phyloP scores from a whole-genome alignment of 208 protist species.

The Trypanosoma melophagium region DNA sequence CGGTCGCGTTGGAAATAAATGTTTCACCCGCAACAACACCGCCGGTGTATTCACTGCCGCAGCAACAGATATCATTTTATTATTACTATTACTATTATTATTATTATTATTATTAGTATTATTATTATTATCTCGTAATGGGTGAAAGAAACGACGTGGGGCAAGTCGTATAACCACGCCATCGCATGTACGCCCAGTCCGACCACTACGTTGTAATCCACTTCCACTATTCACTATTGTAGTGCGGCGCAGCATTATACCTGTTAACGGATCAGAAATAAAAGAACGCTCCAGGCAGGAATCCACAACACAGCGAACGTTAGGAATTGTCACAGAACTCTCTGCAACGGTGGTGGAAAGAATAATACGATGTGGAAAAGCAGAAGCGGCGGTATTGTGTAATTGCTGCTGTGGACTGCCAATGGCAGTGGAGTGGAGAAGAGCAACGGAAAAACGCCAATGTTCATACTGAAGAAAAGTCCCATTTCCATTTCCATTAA shows the following conservation, averaged over 20 bases:
- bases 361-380: constrained; percentile 47
- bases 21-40: constrained; percentile 59
- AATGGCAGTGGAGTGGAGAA: constrained; percentile 60
- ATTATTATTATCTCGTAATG: neutral
- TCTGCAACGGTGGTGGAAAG: constrained; percentile 77
- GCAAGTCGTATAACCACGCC: constrained; percentile 72
- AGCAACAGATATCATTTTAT: constrained; percentile 1
- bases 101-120: neutral
- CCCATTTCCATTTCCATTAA: constrained; percentile 1
- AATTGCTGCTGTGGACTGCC: constrained; percentile 65
- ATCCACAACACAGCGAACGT: constrained; percentile 69
- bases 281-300: constrained; percentile 55
- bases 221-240: constrained; percentile 39
- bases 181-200: constrained; percentile 66
- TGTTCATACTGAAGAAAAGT: constrained; percentile 44
- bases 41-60: constrained; percentile 41
- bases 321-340: constrained; percentile 79
- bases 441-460: constrained; percentile 57
- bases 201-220: constrained; percentile 59
- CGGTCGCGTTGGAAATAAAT: constrained; percentile 37
- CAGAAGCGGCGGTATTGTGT: constrained; percentile 29
- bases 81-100: neutral
- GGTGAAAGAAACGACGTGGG: constrained; percentile 35
- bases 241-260: constrained; percentile 47
- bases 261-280: constrained; percentile 49